phyloP scores from a whole-genome alignment of 106 monocot genomes.

The Cymbidium sinense region DNA sequence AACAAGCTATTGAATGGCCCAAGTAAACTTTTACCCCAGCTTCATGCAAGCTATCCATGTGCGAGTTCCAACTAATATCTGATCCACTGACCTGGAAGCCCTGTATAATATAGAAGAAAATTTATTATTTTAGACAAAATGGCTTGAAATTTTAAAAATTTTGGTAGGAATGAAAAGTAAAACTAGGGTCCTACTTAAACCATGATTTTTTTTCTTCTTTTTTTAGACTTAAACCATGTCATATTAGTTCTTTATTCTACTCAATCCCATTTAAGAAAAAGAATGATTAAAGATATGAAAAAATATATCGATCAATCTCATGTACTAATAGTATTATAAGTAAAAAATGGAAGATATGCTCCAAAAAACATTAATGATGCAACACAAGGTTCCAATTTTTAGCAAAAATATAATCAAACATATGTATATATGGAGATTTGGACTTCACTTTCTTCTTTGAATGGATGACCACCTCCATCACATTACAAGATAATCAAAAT shows the following conservation, averaged over 20 bases:
- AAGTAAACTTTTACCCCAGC: constrained; percentile 32
- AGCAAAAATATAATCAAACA: too few species aligned
- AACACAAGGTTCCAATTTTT: too few species aligned
- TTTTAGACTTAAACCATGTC: too few species aligned
- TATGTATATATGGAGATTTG: too few species aligned
- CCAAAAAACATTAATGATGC: background rate
- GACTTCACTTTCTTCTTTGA: too few species aligned
- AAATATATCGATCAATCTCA: background rate
- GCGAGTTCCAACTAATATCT: constrained; percentile 31
- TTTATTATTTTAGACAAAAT: background rate
- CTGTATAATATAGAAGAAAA: constrained; percentile 9
- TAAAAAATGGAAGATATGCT: background rate
- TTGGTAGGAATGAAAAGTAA: background rate
- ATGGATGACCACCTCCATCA: too few species aligned
- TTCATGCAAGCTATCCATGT: constrained; percentile 20
- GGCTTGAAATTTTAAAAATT: background rate
- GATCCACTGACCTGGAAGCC: constrained; percentile 52
- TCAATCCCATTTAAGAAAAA: background rate
- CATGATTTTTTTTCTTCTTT: too few species aligned
- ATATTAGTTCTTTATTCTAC: background rate
- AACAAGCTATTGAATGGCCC: constrained; percentile 26
- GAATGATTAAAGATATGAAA: background rate
- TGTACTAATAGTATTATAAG: background rate
- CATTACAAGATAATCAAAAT: too few species aligned
- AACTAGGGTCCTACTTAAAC: background rate